phyloP scores from a whole-genome alignment of 345 rosid species.

The Sapria himalayana region DNA sequence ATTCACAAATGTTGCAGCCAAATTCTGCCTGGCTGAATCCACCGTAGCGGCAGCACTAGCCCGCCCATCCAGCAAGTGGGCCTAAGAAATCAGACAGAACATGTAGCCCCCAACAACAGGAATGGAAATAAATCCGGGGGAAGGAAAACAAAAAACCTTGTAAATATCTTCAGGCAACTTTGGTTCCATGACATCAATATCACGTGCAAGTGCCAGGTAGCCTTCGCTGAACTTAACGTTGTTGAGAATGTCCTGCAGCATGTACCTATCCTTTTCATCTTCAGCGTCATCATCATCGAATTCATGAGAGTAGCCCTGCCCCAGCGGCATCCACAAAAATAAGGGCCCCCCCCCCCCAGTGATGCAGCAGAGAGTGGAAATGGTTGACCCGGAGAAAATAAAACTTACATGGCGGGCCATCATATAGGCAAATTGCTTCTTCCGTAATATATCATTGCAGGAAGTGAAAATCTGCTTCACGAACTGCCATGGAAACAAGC shows the following conservation, averaged over 20 bases:
- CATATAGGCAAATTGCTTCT: constrained; percentile 83
- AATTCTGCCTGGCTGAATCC: constrained; percentile 87
- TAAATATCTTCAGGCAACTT: constrained; percentile 91
- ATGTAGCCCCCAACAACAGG: too few species aligned
- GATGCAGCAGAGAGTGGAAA: neutral
- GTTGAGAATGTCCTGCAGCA: constrained; percentile 63
- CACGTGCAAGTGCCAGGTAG: constrained; percentile 87
- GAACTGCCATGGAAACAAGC: constrained; percentile 41
- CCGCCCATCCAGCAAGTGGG: constrained; percentile 88
- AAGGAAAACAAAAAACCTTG: too few species aligned
- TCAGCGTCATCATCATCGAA: constrained; percentile 49
- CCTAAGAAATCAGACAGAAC: too few species aligned
- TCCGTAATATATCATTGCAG: constrained; percentile 38
- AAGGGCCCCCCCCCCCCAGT: neutral
- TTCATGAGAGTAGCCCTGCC: constrained; percentile 55
- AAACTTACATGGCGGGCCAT: constrained; percentile 76
- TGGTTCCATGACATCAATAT: constrained; percentile 98
- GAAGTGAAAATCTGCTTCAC: constrained; percentile 63
- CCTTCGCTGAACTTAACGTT: constrained; percentile 68
- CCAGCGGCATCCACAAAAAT: too few species aligned
- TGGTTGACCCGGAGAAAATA: neutral
- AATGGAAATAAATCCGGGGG: too few species aligned
- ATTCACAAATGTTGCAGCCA: constrained; percentile 91
- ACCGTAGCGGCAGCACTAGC: constrained; percentile 53
- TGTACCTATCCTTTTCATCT: constrained; percentile 42